Evolutionary conservation across 345 rosid genomes (phyloP).

Genomic region (Pelargonium nanum): DNA sequence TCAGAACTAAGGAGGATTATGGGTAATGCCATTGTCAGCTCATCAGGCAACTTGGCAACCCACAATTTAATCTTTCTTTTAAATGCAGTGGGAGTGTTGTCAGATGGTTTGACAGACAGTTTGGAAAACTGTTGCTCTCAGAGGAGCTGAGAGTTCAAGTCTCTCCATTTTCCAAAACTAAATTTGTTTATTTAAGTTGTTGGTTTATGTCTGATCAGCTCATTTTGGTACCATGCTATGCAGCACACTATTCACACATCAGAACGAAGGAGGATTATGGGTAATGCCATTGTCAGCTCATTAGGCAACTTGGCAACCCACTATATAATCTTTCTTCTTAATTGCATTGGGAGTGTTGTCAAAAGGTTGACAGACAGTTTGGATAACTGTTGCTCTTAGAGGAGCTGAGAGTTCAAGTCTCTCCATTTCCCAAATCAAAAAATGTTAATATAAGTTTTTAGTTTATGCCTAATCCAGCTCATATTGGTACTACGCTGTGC

Average conservation of each 20-base stretch:
- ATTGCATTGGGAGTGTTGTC: constrained; percentile 92
- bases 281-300: constrained; percentile 95
- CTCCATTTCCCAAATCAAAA: constrained; percentile 20
- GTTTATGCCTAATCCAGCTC: constrained; percentile 2
- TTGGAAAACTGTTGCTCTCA: constrained; percentile 69
- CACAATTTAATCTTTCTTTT: constrained; percentile 50
- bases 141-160: constrained; percentile 91
- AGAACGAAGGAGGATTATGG: constrained; percentile 65
- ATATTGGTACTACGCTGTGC: constrained; percentile 2
- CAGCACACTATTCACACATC: no score
- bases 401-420: constrained; percentile 90
- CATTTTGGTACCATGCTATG: not conserved
- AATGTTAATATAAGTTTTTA: constrained; percentile 5
- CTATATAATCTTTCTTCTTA: constrained; percentile 47
- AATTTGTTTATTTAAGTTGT: constrained; percentile 3
- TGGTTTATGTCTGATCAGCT: constrained; percentile 5
- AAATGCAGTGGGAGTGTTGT: constrained; percentile 86
- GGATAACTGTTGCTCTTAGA: constrained; percentile 66
- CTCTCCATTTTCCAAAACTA: constrained; percentile 23
- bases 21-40: constrained; percentile 99
- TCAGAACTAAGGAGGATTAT: constrained; percentile 48
- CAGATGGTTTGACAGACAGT: constrained; percentile 97
- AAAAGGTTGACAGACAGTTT: constrained; percentile 95
- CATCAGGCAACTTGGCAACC: constrained; percentile 90
- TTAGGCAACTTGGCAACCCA: constrained; percentile 93